A percentile compares a stretch with the other conserved stretches of the same genome.
Conservation (phyloP, 768 basidiomycete species). For the Amanita muscaria region DNA sequence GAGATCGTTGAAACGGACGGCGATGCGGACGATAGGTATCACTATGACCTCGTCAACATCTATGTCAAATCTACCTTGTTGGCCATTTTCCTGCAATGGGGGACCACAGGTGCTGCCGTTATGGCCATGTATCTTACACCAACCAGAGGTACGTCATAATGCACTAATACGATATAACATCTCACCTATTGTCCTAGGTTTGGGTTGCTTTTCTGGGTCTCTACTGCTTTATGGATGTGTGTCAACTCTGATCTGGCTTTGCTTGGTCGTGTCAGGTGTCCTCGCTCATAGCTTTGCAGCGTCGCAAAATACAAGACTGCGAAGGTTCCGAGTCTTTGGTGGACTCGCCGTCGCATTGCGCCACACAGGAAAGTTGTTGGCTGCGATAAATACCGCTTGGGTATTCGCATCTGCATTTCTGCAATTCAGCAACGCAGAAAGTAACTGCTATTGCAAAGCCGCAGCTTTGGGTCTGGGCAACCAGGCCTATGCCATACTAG, state of each 20-base stretch:
- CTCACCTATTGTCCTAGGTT: background rate
- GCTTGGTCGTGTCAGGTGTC: too few relatives aligned
- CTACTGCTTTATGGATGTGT: constrained; percentile 12
- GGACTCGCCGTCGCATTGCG: too few relatives aligned
- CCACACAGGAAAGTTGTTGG: too few relatives aligned
- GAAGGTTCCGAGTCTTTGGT: too few relatives aligned
- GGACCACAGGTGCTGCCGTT: constrained; percentile 15
- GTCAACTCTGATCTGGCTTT: constrained; percentile 1
- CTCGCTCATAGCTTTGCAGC: too few relatives aligned
- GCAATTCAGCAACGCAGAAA: background rate
- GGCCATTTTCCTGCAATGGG: constrained; percentile 15
- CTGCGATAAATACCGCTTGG: too few relatives aligned
- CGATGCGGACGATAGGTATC: constrained; percentile 16
- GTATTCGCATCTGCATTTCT: background rate
- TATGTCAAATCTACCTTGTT: constrained; percentile 12
- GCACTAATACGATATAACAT: background rate
- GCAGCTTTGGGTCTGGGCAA: too few relatives aligned
- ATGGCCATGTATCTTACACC: constrained; percentile 17
- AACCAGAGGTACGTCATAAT: constrained; percentile 10
- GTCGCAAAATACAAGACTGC: too few relatives aligned
- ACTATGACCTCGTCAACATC: constrained; percentile 13
- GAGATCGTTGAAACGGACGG: background rate
- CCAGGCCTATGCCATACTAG: too few relatives aligned
- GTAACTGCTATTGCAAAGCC: too few relatives aligned
- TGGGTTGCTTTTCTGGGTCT: constrained; percentile 1